These are phyloP conservation scores for Schoenoplectus triqueter DNA, from an alignment of 202 grass and related monocot species.

Conservation along the genomic window DNA sequence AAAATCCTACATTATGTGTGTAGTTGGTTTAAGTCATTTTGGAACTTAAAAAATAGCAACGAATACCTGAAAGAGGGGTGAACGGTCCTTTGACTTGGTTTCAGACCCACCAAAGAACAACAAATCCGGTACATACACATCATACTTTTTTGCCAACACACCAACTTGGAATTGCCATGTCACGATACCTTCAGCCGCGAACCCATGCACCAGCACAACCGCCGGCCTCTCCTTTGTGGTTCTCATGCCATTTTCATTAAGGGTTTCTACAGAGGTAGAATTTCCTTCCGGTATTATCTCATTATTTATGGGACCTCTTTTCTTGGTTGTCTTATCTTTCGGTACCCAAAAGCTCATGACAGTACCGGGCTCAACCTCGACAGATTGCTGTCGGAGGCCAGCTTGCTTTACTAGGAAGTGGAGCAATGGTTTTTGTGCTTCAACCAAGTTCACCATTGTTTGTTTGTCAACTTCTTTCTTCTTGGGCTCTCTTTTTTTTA, in stretches of 20 bases:
- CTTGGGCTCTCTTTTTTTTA: background rate
- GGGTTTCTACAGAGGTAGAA: background rate
- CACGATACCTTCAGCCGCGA: conserved; percentile 77
- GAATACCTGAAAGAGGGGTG: conserved; percentile 51
- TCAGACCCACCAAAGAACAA: conserved; percentile 84
- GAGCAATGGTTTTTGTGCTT: conserved; percentile 72
- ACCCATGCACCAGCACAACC: conserved; percentile 87
- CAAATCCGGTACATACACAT: conserved; percentile 93
- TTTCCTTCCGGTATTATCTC: conserved; percentile 49
- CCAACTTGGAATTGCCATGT: conserved; percentile 94
- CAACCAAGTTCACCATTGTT: conserved; percentile 87
- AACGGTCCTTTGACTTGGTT: conserved; percentile 60
- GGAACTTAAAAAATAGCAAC: background rate
- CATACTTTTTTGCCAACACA: conserved; percentile 58
- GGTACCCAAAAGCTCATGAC: conserved; percentile 84
- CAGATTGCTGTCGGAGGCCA: conserved; percentile 65
- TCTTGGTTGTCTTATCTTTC: conserved; percentile 60
- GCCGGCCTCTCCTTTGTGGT: conserved; percentile 47
- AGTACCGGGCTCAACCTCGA: conserved; percentile 82
- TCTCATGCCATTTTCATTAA: background rate
- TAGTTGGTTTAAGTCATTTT: background rate
- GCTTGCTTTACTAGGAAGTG: conserved; percentile 65
- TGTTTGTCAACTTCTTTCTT: background rate
- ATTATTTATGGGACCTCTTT: conserved; percentile 43
- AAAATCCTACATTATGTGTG: background rate